Conservation (phyloP, 345 rosid genomes). For the Microcos paniculata region DNA sequence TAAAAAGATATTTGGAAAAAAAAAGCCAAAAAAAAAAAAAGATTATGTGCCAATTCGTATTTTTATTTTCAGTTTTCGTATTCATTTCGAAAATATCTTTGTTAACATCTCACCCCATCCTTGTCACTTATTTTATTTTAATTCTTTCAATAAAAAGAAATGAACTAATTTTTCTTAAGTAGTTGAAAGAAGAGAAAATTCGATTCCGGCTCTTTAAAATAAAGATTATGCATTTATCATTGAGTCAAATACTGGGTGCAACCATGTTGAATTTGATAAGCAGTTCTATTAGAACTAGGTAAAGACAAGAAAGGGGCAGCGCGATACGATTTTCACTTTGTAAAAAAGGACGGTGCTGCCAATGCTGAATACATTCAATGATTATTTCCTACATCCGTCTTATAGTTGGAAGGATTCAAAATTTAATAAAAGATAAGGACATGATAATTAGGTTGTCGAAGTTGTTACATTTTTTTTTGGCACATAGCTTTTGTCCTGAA, state of each 20-base stretch:
- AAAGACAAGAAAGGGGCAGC: constrained; percentile 5
- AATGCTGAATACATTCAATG: neutral
- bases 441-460: neutral
- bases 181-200: neutral
- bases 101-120: too few species aligned
- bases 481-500: neutral
- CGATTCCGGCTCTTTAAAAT: too few species aligned
- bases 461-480: neutral
- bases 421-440: neutral
- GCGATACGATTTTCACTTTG: neutral
- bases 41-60: neutral
- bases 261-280: neutral
- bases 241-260: too few species aligned
- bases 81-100: too few species aligned
- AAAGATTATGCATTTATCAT: too few species aligned
- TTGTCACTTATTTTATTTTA: neutral
- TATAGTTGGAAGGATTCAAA: neutral
- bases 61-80: neutral
- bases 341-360: neutral
- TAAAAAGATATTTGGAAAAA: too few species aligned
- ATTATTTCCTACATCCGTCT: neutral
- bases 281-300: neutral
- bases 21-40: neutral
- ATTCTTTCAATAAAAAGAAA: neutral
- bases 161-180: neutral